A percentile compares a stretch with the other conserved stretches of the same genome.
phyloP scores from a whole-genome alignment of 192 early-diverging fungal genomes.

The Allomyces javanicus region DNA sequence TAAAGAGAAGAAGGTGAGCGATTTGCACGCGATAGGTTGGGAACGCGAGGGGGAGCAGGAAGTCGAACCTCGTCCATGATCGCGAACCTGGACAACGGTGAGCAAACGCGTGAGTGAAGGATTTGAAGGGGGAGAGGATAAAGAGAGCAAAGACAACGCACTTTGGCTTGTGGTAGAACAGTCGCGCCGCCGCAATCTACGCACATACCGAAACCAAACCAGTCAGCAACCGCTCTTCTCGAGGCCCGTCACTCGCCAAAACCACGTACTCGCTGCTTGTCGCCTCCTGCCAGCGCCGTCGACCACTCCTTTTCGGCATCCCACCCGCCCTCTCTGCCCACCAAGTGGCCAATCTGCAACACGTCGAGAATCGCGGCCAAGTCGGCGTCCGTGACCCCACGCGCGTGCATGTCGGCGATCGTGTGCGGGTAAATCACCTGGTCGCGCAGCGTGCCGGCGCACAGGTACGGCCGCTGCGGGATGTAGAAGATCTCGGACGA shows the following conservation, averaged over 20 bases:
- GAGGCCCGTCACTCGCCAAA: too few species aligned
- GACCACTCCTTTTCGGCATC: conserved; percentile 73
- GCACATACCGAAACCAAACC: too few species aligned
- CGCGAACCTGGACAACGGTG: conserved; percentile 1
- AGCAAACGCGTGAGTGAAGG: too few species aligned
- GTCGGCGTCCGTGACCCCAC: conserved; percentile 53
- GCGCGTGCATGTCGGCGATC: conserved; percentile 50
- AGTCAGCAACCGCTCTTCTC: too few species aligned
- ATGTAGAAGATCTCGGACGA: conserved; percentile 79
- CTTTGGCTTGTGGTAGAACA: conserved; percentile 8
- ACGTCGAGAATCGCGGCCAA: conserved; percentile 58
- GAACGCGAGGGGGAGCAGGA: too few species aligned
- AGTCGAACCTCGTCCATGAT: conserved; percentile 3
- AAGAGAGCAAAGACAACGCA: too few species aligned
- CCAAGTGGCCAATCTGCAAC: conserved; percentile 63
- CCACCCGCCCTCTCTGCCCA: conserved; percentile 81
- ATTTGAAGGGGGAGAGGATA: too few species aligned
- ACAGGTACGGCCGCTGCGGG: conserved; percentile 91
- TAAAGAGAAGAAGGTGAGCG: not conserved
- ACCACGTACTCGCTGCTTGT: conserved; percentile 57
- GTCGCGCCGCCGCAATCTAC: conserved; percentile 2
- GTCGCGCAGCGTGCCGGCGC: conserved; percentile 80
- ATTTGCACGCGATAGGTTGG: too few species aligned
- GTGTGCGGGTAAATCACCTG: conserved; percentile 96
- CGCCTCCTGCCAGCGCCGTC: conserved; percentile 86